These are phyloP conservation scores for Flaveria linearis DNA, from an alignment of 129 eudicot genomes.

Conservation along the genomic window DNA sequence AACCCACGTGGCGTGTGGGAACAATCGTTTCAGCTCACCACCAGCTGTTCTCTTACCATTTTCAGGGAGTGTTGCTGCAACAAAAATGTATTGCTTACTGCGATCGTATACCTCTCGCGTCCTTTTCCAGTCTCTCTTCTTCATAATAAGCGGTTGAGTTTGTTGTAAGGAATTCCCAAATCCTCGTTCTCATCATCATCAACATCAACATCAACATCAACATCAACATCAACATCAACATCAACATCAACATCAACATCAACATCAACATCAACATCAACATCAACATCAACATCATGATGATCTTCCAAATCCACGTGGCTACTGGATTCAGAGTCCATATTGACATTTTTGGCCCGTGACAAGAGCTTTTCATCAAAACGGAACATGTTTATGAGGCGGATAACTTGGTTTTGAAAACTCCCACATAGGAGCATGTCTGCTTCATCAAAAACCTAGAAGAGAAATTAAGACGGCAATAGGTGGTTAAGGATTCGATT, in stretches of 20 bases:
- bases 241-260: no score
- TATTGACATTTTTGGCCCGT: slow-evolving; percentile 41
- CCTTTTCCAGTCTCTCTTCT: slow-evolving; percentile 79
- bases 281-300: slow-evolving; percentile 26
- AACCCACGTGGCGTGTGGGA: slow-evolving; percentile 93
- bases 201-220: no score
- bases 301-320: slow-evolving; percentile 42
- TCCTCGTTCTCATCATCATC: slow-evolving; percentile 33
- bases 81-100: slow-evolving; percentile 90
- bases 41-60: slow-evolving; percentile 96
- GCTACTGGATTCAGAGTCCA: slow-evolving; percentile 33
- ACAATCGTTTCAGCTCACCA: slow-evolving; percentile 76
- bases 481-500: neutral
- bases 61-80: slow-evolving; percentile 95
- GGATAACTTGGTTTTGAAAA: slow-evolving; percentile 93
- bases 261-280: no score
- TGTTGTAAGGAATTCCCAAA: slow-evolving; percentile 32
- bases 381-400: slow-evolving; percentile 92
- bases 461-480: neutral
- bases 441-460: slow-evolving; percentile 97
- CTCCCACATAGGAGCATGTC: slow-evolving; percentile 95
- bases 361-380: slow-evolving; percentile 91
- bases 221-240: no score
- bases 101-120: slow-evolving; percentile 68
- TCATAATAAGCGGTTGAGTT: slow-evolving; percentile 26